Conservation (phyloP, 1,139 yeast species). For the Lodderomyces margitis region DNA sequence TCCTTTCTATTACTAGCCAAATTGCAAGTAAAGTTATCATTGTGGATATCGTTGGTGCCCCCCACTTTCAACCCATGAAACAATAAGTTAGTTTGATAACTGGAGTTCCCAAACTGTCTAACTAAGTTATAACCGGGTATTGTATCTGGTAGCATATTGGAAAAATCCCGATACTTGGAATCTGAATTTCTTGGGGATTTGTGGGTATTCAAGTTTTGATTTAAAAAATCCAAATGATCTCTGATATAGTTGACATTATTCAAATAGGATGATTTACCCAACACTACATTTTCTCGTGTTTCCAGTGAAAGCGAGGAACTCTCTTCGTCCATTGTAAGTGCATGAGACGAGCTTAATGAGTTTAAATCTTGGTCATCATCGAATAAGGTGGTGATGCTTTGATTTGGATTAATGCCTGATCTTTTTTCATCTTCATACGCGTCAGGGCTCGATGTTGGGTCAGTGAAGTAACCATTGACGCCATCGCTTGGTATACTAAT, state of each 20-base stretch:
- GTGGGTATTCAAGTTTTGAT: slow-evolving; percentile 16
- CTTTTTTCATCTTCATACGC: neutral
- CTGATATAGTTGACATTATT: slow-evolving; percentile 26
- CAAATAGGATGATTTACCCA: slow-evolving; percentile 22
- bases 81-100: slow-evolving; percentile 17
- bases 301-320: slow-evolving; percentile 11
- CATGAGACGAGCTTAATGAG: slow-evolving; percentile 8
- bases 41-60: neutral
- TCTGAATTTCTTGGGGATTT: slow-evolving; percentile 9
- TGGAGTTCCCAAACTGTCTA: slow-evolving; percentile 18
- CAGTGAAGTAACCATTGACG: slow-evolving; percentile 9
- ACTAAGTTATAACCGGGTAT: slow-evolving; percentile 26
- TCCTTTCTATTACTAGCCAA: neutral
- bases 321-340: slow-evolving; percentile 4
- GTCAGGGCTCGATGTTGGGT: slow-evolving; percentile 10
- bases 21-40: neutral
- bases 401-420: slow-evolving; percentile 9
- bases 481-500: slow-evolving; percentile 5
- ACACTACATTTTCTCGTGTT: slow-evolving; percentile 12
- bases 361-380: slow-evolving; percentile 9
- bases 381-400: slow-evolving; percentile 12
- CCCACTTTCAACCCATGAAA: slow-evolving; percentile 20
- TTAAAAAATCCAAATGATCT: slow-evolving; percentile 24
- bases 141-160: slow-evolving; percentile 18
- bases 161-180: slow-evolving; percentile 15